A percentile compares a stretch with the other conserved stretches of the same genome.
phyloP scores from a whole-genome alignment of 1,284 basidiomycete genomes.

The Ustilago bromivora region DNA sequence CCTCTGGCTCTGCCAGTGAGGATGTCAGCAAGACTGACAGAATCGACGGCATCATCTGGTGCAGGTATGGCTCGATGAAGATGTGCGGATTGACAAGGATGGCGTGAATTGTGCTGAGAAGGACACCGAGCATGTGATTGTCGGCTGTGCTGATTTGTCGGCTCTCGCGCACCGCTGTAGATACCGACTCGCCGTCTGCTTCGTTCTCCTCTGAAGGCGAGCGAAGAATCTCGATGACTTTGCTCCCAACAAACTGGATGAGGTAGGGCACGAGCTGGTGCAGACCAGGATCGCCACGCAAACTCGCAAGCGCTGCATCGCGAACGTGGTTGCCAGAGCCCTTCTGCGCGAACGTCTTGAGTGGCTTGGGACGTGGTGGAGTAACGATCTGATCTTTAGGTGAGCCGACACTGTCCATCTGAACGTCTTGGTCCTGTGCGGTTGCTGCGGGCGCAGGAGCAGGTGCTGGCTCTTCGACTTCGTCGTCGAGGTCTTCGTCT shows the following conservation, averaged over 20 bases:
- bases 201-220: conserved; percentile 62
- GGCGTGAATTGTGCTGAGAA: conserved; percentile 62
- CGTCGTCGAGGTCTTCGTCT: conserved; percentile 54
- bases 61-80: conserved; percentile 95
- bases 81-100: conserved; percentile 77
- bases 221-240: conserved; percentile 66
- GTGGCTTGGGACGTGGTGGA: conserved; percentile 47
- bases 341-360: conserved; percentile 52
- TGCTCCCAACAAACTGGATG: conserved; percentile 93
- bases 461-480: conserved; percentile 24
- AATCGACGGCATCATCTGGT: conserved; percentile 93
- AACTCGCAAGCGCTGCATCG: conserved; percentile 87
- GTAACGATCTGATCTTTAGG: conserved; percentile 42
- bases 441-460: conserved; percentile 10
- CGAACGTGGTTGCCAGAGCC: conserved; percentile 64
- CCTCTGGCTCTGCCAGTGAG: conserved; percentile 73
- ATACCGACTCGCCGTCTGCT: conserved; percentile 8
- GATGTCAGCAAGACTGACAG: conserved; percentile 90
- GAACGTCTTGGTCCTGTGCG: conserved; percentile 33
- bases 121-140: conserved; percentile 57
- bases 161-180: conserved; percentile 31
- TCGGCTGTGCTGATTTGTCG: conserved; percentile 39
- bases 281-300: conserved; percentile 89
- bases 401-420: conserved; percentile 29
- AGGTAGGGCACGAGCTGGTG: conserved; percentile 95